phyloP scores from a whole-genome alignment of 2,329 filamentous ascomycete species.

The Pestalotiopsis sp. region DNA sequence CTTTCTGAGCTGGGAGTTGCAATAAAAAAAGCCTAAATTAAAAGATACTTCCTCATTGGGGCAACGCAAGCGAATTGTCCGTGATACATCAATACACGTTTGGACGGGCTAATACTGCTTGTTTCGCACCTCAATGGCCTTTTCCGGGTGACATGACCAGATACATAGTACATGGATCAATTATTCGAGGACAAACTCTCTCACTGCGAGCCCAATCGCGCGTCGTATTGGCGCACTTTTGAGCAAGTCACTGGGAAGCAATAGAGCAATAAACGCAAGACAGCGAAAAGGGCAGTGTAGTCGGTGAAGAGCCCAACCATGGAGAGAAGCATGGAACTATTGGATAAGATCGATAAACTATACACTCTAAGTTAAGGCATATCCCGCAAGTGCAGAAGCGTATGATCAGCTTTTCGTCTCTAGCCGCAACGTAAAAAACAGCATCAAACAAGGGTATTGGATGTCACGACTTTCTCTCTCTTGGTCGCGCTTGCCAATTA shows the following conservation, averaged over 20 bases:
- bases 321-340: background rate
- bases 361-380: background rate
- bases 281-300: background rate
- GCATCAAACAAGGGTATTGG: background rate
- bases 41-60: background rate
- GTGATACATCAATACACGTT: too few relatives aligned
- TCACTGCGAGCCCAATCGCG: too few relatives aligned
- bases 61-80: background rate
- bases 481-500: background rate
- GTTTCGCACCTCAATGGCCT: too few relatives aligned
- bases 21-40: too few relatives aligned
- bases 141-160: too few relatives aligned
- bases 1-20: background rate
- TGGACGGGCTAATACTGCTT: too few relatives aligned
- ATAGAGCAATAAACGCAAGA: too few relatives aligned
- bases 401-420: background rate
- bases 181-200: too few relatives aligned
- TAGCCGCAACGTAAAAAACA: background rate
- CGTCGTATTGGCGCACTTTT: too few relatives aligned
- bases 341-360: background rate
- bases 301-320: background rate
- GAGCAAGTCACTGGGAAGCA: too few relatives aligned
- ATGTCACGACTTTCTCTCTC: background rate
- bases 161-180: too few relatives aligned
- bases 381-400: background rate